A percentile compares a stretch with the other conserved stretches of the same genome.
Evolutionary conservation across 2,329 filamentous ascomycete genomes (phyloP).

Genomic region (Neonectria hederae): DNA sequence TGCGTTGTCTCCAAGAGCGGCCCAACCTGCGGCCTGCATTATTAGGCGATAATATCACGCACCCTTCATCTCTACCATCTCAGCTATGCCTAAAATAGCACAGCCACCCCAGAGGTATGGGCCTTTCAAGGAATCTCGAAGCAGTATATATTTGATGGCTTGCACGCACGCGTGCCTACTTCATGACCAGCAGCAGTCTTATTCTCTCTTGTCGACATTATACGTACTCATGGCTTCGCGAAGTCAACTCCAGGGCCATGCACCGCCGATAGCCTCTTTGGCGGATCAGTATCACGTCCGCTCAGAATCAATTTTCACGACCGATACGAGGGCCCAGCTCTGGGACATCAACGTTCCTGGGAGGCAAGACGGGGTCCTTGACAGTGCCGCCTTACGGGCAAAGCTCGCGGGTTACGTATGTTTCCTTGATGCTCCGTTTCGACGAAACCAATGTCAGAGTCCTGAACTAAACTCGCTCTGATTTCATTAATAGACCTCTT

Average conservation of each 20-base stretch:
- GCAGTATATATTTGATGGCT: neutral
- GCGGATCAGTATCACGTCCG: neutral
- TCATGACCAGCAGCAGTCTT: neutral
- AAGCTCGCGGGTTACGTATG: constrained; percentile 8
- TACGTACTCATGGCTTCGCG: neutral
- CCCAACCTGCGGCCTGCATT: neutral
- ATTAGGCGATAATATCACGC: neutral
- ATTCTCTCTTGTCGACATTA: neutral
- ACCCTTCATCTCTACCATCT: neutral
- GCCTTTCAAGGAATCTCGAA: neutral
- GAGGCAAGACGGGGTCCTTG: constrained; percentile 3
- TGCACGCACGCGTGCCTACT: neutral
- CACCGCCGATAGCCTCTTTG: neutral
- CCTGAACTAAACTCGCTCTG: neutral
- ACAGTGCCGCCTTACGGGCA: neutral
- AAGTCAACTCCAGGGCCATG: neutral
- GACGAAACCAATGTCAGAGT: neutral
- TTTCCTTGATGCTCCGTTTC: neutral
- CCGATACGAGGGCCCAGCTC: constrained; percentile 12
- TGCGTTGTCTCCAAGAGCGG: neutral
- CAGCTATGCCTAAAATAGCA: neutral
- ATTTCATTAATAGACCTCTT: neutral
- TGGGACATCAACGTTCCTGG: constrained; percentile 6
- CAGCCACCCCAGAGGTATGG: neutral
- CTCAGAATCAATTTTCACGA: neutral